Evolutionary conservation across 2,329 filamentous ascomycete species (phyloP).

Genomic region (Didymella pomorum): DNA sequence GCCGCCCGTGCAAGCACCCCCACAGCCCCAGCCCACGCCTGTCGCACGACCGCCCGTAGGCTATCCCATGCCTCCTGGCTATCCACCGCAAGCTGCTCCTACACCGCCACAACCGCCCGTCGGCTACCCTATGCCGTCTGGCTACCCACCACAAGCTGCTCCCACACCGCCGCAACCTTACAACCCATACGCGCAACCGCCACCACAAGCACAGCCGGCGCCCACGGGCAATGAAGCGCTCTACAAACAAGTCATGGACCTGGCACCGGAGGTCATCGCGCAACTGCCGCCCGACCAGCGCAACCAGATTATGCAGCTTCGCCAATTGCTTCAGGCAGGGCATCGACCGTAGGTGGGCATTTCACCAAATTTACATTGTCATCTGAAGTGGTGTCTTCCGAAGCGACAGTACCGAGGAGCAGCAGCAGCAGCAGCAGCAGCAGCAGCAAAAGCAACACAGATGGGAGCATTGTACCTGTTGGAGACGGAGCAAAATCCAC

Average conservation of each 20-base stretch:
- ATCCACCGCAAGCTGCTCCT: constrained; percentile 54
- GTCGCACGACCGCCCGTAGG: constrained; percentile 40
- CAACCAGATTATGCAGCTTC: constrained; percentile 79
- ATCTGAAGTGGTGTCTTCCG: too few relatives aligned
- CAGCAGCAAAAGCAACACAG: too few relatives aligned
- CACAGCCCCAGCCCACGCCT: constrained; percentile 47
- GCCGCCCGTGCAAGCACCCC: constrained; percentile 50
- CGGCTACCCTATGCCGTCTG: constrained; percentile 43
- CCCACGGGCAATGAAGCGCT: constrained; percentile 68
- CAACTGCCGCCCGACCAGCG: constrained; percentile 77
- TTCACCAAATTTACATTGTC: neutral
- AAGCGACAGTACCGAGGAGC: too few relatives aligned
- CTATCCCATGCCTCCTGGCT: constrained; percentile 44
- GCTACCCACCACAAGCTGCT: constrained; percentile 54
- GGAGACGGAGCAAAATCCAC: neutral
- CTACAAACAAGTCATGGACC: constrained; percentile 80
- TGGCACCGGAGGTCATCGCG: constrained; percentile 83
- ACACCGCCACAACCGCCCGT: constrained; percentile 35
- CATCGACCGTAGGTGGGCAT: constrained; percentile 19
- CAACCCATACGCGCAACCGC: constrained; percentile 53
- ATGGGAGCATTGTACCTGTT: neutral
- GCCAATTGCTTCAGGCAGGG: constrained; percentile 65
- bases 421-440: too few relatives aligned
- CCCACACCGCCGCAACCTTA: constrained; percentile 58
- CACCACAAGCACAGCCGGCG: constrained; percentile 27